These are phyloP conservation scores for Cordyceps pruinosa DNA, from an alignment of 2,329 filamentous ascomycete genomes.

Conservation along the genomic window DNA sequence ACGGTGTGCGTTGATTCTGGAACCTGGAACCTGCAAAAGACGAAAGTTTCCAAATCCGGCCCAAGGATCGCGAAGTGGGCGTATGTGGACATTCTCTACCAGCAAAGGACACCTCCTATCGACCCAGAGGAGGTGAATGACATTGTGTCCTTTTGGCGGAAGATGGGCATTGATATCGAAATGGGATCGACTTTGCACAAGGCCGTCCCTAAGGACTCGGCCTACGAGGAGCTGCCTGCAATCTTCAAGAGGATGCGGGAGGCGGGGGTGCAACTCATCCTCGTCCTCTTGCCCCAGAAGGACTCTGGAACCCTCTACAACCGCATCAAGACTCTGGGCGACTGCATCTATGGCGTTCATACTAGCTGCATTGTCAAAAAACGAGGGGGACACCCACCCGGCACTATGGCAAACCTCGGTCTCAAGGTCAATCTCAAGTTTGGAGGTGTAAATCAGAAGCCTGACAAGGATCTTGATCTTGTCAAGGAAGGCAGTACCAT, in stretches of 20 bases:
- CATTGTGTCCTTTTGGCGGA: slow-evolving; percentile 15
- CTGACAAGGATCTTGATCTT: slow-evolving; percentile 51
- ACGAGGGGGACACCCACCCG: slow-evolving; percentile 23
- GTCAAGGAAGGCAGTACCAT: slow-evolving; percentile 67
- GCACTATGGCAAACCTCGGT: slow-evolving; percentile 60
- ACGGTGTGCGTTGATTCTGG: slow-evolving; percentile 26
- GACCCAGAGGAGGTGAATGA: slow-evolving; percentile 24
- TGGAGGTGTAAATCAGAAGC: slow-evolving; percentile 63
- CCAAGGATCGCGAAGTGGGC: slow-evolving; percentile 42
- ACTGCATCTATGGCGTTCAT: slow-evolving; percentile 59
- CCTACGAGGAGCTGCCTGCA: slow-evolving; percentile 18
- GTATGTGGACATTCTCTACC: slow-evolving; percentile 34
- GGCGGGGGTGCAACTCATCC: slow-evolving; percentile 41
- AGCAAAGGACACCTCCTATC: slow-evolving; percentile 19
- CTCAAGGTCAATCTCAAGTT: slow-evolving; percentile 79
- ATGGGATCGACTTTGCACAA: slow-evolving; percentile 13
- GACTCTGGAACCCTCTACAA: slow-evolving; percentile 52
- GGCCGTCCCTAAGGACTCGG: not conserved
- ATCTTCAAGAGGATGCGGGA: slow-evolving; percentile 27
- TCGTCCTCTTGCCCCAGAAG: slow-evolving; percentile 51
- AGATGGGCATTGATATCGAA: slow-evolving; percentile 34
- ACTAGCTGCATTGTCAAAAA: slow-evolving; percentile 54
- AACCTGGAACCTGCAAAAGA: slow-evolving; percentile 62
- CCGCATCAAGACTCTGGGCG: slow-evolving; percentile 59
- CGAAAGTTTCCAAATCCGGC: slow-evolving; percentile 47